Evolutionary conservation across 2,329 filamentous ascomycete species (phyloP).

Genomic region (Nothophoma quercina): DNA sequence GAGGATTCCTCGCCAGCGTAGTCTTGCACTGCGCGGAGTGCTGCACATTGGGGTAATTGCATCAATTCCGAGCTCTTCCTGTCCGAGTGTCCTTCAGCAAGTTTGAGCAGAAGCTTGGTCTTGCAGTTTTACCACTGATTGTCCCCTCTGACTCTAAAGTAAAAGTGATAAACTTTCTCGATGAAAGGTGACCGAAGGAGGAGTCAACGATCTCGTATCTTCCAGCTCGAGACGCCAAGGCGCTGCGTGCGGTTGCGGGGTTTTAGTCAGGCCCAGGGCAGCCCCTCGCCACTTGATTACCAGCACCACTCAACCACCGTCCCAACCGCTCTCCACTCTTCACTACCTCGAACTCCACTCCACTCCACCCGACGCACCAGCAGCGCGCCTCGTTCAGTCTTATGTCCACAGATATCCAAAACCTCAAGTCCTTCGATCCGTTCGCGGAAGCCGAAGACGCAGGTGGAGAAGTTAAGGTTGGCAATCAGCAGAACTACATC

Average conservation of each 20-base stretch:
- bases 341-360: slow-evolving; percentile 1
- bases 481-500: slow-evolving; percentile 97
- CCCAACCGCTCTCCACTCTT: slow-evolving; percentile 8
- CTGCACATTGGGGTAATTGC: no score
- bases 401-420: slow-evolving; percentile 57
- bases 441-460: slow-evolving; percentile 99
- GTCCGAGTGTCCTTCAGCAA: not conserved
- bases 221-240: slow-evolving; percentile 1
- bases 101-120: no score
- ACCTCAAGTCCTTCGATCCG: slow-evolving; percentile 71
- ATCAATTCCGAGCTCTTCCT: not conserved
- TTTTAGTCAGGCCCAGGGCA: slow-evolving; percentile 3
- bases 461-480: slow-evolving; percentile 85
- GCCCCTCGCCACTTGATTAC: slow-evolving; percentile 6
- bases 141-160: not conserved
- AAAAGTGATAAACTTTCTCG: not conserved
- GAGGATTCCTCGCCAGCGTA: no score
- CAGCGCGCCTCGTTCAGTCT: slow-evolving; percentile 43
- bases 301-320: slow-evolving; percentile 1
- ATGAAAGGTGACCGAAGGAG: not conserved
- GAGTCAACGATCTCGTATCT: slow-evolving; percentile 7
- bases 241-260: slow-evolving; percentile 7
- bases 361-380: slow-evolving; percentile 20
- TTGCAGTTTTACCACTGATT: not conserved
- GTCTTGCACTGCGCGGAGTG: no score